Conservation (phyloP, 176 grass and related monocot genomes). For the Zea mays region Zm-B73-REFERENCE-NAM-5.0 NC_050097.1:34301001-34301500, state of each 20-base stretch:
- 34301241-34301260: background rate
- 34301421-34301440: background rate
- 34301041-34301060: background rate
- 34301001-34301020: background rate
- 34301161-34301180: background rate
- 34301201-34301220: background rate
- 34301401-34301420: background rate
- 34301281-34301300: background rate
- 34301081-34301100: background rate
- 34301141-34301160: background rate
- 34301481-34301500: background rate
- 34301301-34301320: background rate
- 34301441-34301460: background rate
- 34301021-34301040: background rate
- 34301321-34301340: background rate
- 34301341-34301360: background rate
- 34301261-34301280: background rate
- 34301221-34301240: background rate
- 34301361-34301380: background rate
- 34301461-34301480: background rate
- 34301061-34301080: background rate
- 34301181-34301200: background rate
- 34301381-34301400: background rate
- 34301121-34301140: background rate
- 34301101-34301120: background rate